phyloP scores from a whole-genome alignment of 192 early-diverging fungal species.

The Coemansia umbellata region DNA sequence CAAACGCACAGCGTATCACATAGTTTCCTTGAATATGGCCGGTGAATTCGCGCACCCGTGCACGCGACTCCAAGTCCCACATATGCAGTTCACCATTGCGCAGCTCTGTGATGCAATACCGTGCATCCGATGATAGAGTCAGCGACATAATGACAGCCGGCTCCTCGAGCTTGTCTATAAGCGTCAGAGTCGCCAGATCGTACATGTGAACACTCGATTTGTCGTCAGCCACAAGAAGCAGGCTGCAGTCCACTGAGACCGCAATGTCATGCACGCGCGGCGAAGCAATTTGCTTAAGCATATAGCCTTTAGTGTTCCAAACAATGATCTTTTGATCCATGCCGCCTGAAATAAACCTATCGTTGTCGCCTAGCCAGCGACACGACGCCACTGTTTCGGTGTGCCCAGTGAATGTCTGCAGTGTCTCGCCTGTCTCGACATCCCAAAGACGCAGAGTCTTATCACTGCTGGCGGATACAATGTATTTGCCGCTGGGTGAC shows the following conservation, averaged over 20 bases:
- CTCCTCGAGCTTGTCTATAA: conserved; percentile 40
- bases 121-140: conserved; percentile 58
- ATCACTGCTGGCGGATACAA: conserved; percentile 83
- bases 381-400: conserved; percentile 76
- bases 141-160: conserved; percentile 61
- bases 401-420: conserved; percentile 64
- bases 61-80: conserved; percentile 73
- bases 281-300: conserved; percentile 37
- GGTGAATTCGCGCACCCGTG: conserved; percentile 68
- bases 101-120: conserved; percentile 49
- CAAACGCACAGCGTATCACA: conserved; percentile 91
- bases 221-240: conserved; percentile 48
- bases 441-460: conserved; percentile 80
- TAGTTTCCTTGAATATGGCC: conserved; percentile 77
- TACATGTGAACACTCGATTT: conserved; percentile 39
- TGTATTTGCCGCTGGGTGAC: conserved; percentile 77
- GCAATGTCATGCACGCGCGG: conserved; percentile 51
- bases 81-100: conserved; percentile 74
- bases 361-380: conserved; percentile 82
- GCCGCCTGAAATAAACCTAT: conserved; percentile 81
- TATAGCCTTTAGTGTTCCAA: conserved; percentile 38
- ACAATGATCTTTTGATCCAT: conserved; percentile 64
- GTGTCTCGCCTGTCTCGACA: conserved; percentile 61
- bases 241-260: conserved; percentile 21
- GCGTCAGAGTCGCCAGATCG: conserved; percentile 45